A percentile compares a stretch with the other conserved stretches of the same genome.
phyloP scores from a whole-genome alignment of 2,329 filamentous ascomycete species.

The Talaromyces rugulosus region DNA sequence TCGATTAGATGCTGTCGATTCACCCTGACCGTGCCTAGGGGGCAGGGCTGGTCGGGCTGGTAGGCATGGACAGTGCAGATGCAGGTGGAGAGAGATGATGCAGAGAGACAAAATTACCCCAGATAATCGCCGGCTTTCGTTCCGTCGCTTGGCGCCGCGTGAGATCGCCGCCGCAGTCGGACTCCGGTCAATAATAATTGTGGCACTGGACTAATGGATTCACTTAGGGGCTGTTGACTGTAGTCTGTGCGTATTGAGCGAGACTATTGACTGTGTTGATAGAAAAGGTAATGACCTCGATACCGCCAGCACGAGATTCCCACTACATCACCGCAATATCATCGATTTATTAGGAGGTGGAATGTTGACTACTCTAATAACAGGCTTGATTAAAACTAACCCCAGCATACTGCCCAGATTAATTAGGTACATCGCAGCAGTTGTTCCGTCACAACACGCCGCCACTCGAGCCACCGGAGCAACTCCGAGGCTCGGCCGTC shows the following conservation, averaged over 20 bases:
- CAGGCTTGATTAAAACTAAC: not conserved
- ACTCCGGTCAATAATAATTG: not conserved
- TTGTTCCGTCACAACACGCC: not conserved
- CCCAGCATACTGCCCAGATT: not conserved
- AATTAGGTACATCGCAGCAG: not conserved
- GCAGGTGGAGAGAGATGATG: not conserved
- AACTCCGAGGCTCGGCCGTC: conserved; percentile 10
- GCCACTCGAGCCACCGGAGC: conserved; percentile 6
- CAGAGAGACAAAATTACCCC: not conserved
- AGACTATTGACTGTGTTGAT: not conserved
- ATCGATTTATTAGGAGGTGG: not conserved
- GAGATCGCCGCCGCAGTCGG: not conserved
- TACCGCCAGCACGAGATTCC: not conserved
- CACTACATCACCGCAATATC: not conserved
- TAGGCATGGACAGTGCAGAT: not conserved
- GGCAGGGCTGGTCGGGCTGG: not conserved
- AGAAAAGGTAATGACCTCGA: not conserved
- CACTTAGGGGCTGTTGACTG: not conserved
- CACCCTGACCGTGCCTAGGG: not conserved
- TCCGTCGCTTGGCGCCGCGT: not conserved
- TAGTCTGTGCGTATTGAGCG: not conserved
- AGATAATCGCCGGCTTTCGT: conserved; percentile 1
- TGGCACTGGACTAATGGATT: no score
- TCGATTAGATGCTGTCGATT: not conserved
- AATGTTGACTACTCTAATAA: not conserved